phyloP scores from a whole-genome alignment of 192 early-diverging fungal genomes.

The Podochytrium sp. region DNA sequence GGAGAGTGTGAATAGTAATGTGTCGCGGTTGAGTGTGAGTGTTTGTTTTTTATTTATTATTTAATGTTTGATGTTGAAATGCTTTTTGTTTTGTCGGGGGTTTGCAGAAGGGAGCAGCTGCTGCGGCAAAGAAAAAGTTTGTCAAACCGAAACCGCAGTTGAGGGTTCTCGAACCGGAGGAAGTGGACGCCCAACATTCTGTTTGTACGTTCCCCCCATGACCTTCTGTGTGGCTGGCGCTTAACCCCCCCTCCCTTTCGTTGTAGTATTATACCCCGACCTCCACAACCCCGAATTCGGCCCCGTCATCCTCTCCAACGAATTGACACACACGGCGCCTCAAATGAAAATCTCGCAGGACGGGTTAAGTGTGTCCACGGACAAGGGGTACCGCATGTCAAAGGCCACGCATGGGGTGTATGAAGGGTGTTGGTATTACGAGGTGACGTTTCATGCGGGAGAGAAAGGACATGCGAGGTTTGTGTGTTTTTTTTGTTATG shows the following conservation, averaged over 20 bases:
- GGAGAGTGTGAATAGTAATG: conserved; percentile 24
- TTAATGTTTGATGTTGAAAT: not conserved
- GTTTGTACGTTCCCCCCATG: conserved; percentile 32
- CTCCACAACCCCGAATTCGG: conserved; percentile 61
- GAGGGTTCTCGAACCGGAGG: conserved; percentile 15
- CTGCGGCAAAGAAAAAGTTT: not conserved
- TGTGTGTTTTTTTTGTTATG: not conserved
- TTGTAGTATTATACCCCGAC: conserved; percentile 70
- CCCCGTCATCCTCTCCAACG: conserved; percentile 49
- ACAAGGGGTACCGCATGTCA: conserved; percentile 76
- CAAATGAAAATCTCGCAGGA: conserved; percentile 67
- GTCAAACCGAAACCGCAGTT: conserved; percentile 4
- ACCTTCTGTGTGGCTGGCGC: not conserved
- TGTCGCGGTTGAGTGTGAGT: not conserved
- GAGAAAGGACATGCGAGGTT: conserved; percentile 55
- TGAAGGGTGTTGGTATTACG: conserved; percentile 77
- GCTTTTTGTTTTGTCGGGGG: not conserved
- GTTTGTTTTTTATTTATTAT: not conserved
- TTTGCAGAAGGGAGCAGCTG: not conserved
- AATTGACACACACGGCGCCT: conserved; percentile 67
- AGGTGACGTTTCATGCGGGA: conserved; percentile 59
- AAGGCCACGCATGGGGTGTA: conserved; percentile 78
- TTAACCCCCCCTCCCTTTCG: not conserved
- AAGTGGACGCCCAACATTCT: conserved; percentile 46
- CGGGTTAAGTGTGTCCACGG: conserved; percentile 64